A percentile compares a stretch with the other conserved stretches of the same genome.
Evolutionary conservation across 2,329 filamentous ascomycete species (phyloP).

Genomic region (Aspergillus sp.): DNA sequence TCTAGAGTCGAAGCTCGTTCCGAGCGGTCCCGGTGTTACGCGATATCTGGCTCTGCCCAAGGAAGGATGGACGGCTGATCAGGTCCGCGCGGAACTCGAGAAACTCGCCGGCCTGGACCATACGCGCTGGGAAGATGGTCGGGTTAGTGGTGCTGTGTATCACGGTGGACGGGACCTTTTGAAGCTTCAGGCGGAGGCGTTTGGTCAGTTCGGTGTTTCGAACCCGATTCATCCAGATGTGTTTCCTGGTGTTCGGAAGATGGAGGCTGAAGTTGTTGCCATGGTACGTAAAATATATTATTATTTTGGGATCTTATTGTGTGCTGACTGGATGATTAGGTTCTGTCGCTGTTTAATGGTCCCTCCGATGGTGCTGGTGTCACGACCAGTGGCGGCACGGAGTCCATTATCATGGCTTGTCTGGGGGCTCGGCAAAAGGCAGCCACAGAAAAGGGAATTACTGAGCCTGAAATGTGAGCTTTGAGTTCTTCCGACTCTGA

Average conservation of each 20-base stretch:
- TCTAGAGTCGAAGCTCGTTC: conserved; percentile 74
- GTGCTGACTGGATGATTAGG: conserved; percentile 25
- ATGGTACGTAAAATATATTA: conserved; percentile 58
- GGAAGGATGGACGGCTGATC: conserved; percentile 73
- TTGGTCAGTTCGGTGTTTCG: conserved; percentile 85
- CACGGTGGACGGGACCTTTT: conserved; percentile 79
- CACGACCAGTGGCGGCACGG: conserved; percentile 85
- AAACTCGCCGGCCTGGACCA: conserved; percentile 79
- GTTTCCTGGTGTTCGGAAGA: conserved; percentile 95
- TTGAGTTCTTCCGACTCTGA: neutral
- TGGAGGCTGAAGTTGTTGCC: conserved; percentile 95
- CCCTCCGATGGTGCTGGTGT: conserved; percentile 79
- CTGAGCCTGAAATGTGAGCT: conserved; percentile 83
- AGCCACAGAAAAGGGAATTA: conserved; percentile 74
- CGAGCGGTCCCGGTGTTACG: conserved; percentile 59
- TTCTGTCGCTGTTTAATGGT: conserved; percentile 76
- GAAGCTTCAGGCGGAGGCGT: conserved; percentile 82
- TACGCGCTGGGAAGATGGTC: conserved; percentile 92
- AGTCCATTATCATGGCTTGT: conserved; percentile 94
- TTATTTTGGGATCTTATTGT: too few relatives aligned
- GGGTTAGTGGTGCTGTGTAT: conserved; percentile 90
- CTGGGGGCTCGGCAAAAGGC: conserved; percentile 85
- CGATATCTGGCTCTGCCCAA: conserved; percentile 70
- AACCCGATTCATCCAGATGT: conserved; percentile 98
- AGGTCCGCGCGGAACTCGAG: conserved; percentile 69